Conservation (phyloP, 2,329 filamentous ascomycete genomes). For the Xylariaceae sp. region DNA sequence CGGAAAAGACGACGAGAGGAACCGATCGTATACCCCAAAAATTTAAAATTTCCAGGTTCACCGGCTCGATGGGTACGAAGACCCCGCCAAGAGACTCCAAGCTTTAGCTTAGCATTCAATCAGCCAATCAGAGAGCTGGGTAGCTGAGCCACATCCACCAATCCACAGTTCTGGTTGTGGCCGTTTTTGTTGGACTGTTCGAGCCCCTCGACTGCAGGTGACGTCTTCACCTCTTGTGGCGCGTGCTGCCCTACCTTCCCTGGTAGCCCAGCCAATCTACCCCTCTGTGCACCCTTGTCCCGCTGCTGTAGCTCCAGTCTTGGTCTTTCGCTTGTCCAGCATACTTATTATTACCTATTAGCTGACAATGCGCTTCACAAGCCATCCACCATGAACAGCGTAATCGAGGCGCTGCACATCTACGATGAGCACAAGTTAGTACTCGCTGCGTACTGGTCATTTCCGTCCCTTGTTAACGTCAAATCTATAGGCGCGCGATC, state of each 20-base stretch:
- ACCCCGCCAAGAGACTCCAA: slow-evolving; percentile 24
- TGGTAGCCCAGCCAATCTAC: neutral
- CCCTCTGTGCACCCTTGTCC: slow-evolving; percentile 1
- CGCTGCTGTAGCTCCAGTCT: too few relatives aligned
- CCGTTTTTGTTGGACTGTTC: neutral
- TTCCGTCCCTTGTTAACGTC: slow-evolving; percentile 31
- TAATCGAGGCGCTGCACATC: slow-evolving; percentile 94
- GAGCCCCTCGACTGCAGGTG: slow-evolving; percentile 4
- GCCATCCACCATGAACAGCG: slow-evolving; percentile 72
- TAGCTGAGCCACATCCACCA: neutral
- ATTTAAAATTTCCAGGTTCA: slow-evolving; percentile 31
- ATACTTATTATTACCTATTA: neutral
- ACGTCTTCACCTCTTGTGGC: neutral
- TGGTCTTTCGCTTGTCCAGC: neutral
- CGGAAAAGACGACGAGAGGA: slow-evolving; percentile 6
- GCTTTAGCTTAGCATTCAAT: too few relatives aligned
- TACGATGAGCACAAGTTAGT: slow-evolving; percentile 92
- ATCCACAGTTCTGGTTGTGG: too few relatives aligned
- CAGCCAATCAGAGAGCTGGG: neutral
- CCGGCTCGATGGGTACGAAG: slow-evolving; percentile 19
- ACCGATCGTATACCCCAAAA: neutral
- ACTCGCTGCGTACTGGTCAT: neutral
- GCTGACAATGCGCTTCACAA: slow-evolving; percentile 37
- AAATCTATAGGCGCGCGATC: slow-evolving; percentile 72
- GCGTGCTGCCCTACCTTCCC: neutral